Percentiles rank a stretch among this genome's conserved stretches.
These are phyloP conservation scores for Hevea brasiliensis DNA, from an alignment of 345 rosid genomes.

Conservation along the genomic window DNA sequence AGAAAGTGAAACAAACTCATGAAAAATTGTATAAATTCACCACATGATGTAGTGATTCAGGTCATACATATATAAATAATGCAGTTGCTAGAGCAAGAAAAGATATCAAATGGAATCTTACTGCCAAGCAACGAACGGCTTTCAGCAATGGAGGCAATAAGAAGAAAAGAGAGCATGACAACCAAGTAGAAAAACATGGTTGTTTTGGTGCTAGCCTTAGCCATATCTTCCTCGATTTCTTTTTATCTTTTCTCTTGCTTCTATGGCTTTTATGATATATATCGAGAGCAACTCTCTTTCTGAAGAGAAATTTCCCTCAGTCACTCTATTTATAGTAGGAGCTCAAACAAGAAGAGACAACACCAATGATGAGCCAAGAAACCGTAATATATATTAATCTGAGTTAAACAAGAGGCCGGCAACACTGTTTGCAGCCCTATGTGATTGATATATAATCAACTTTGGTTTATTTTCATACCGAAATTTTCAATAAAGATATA, in stretches of 20 bases:
- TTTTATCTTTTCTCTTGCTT: neutral
- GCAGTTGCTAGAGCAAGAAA: too few species aligned
- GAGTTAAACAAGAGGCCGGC: slow-evolving; percentile 11
- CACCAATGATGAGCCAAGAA: neutral
- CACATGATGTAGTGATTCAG: too few species aligned
- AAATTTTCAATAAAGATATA: neutral
- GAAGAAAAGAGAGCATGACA: slow-evolving; percentile 20
- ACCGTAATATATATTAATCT: neutral
- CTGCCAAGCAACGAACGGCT: slow-evolving; percentile 6
- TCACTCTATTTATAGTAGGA: neutral
- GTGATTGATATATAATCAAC: too few species aligned
- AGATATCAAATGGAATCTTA: neutral
- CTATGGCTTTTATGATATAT: neutral
- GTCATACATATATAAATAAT: too few species aligned
- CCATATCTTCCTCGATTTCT: slow-evolving; percentile 6
- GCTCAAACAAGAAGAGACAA: neutral
- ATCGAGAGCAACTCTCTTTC: neutral
- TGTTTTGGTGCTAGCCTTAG: slow-evolving; percentile 8
- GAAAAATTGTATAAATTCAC: too few species aligned
- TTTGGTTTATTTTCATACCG: neutral
- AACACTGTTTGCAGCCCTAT: neutral
- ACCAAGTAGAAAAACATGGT: slow-evolving; percentile 4
- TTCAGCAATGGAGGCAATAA: slow-evolving; percentile 25
- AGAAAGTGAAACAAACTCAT: too few species aligned
- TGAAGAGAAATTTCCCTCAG: neutral